Base-by-base conservation (phyloP, 2,329 filamentous ascomycete species). In the Microcyclospora tardicrescens region DNA sequence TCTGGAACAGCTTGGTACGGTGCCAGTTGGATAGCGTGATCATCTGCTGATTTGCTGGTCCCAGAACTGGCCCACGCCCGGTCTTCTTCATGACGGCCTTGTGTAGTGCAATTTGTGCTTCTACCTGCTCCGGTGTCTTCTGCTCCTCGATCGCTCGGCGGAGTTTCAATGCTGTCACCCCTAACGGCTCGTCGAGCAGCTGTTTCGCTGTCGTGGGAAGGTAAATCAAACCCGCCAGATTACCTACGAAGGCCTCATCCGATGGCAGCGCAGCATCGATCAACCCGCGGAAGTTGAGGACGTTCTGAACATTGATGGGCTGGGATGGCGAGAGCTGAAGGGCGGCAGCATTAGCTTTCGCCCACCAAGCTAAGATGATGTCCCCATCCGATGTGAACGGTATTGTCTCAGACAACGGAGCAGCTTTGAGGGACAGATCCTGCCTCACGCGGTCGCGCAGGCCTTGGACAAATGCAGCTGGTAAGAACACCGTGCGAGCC, bases 351-450 rank as follows among this genome's bases (percentile, higher is more conserved):
- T 38, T 27, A 6, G 42, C 15, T 27, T 35, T 36, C 10, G 45
- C 31, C 44, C 46, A 47, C 38, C 44, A 47, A 16, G 49, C 53
- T 6, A 50, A 45, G 1, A 57, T 42, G 5, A 56, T 40, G 33
- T 57, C 54, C 34, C 50, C 52, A 8, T 56, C 50, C 16, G 46
- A 51, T 2, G 56, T 39, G 10, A 45, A 39, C 40, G 6, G 37
- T 43, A 28, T 29, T 24, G 44, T 34, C 2, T 33, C 43, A 6
- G 33, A 15, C 33, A 9, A 16, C 33, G 15, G 2, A 24, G 4
- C 19, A 8, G 19, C 4, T 24, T 24, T 24, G 19, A 24, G 19
- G 19, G 19, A 5, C 19, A 53, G 40, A 16, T 54, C 47, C 9
- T 29, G 36, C 5, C 47, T 5, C 38, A 47, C 35, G 34, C 42